Conservation (phyloP, 2,329 filamentous ascomycete genomes). For the Fusarium lateritium region DNA sequence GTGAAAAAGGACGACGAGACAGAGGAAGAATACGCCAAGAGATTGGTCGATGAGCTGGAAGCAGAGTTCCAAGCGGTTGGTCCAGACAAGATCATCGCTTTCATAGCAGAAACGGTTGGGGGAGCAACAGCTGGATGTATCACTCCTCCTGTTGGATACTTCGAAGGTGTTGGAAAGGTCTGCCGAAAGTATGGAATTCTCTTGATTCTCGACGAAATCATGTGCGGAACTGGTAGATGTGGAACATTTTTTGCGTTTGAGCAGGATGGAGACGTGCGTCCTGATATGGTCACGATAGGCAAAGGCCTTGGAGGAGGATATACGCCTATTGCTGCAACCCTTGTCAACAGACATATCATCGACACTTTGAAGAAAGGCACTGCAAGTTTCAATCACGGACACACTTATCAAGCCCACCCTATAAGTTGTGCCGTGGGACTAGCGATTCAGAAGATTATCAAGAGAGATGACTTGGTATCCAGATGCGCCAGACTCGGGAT, state of each 20-base stretch:
- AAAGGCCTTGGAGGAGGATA: constrained; percentile 78
- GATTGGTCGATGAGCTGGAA: constrained; percentile 76
- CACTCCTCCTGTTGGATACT: constrained; percentile 76
- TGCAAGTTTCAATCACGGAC: constrained; percentile 64
- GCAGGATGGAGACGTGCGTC: constrained; percentile 66
- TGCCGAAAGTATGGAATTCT: constrained; percentile 81
- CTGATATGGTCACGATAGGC: constrained; percentile 76
- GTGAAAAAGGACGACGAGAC: constrained; percentile 66
- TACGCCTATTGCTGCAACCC: constrained; percentile 71
- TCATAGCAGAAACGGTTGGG: constrained; percentile 81
- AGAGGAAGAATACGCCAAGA: constrained; percentile 70
- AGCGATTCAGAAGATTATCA: constrained; percentile 73
- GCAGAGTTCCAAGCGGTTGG: constrained; percentile 75
- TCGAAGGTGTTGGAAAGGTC: constrained; percentile 75
- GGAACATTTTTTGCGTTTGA: constrained; percentile 75
- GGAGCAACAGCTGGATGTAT: constrained; percentile 79
- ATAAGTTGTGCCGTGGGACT: constrained; percentile 73
- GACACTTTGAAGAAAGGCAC: constrained; percentile 58
- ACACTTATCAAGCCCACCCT: constrained; percentile 74
- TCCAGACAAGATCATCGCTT: constrained; percentile 76
- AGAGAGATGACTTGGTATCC: constrained; percentile 68
- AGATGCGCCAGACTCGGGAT: constrained; percentile 71
- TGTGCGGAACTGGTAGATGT: constrained; percentile 76
- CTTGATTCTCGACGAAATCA: constrained; percentile 84
- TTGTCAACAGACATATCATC: constrained; percentile 68